Conservation (phyloP, 1,284 basidiomycete genomes). For the Austroboletus rostrupii region DNA sequence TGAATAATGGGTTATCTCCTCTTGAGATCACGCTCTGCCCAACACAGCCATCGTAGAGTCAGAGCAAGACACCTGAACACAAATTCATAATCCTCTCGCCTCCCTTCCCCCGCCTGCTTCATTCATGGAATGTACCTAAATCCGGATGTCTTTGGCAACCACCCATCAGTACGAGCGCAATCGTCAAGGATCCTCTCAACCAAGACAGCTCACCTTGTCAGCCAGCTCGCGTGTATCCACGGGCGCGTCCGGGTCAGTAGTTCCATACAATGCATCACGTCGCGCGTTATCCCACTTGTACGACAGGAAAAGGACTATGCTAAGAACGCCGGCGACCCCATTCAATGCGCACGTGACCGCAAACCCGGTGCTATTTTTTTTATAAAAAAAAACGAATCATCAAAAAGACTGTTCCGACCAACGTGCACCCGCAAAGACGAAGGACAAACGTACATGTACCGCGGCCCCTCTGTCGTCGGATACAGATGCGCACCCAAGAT, state of each 20-base stretch:
- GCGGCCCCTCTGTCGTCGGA: conserved; percentile 58
- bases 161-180: not conserved
- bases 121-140: conserved; percentile 24
- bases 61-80: too few species aligned
- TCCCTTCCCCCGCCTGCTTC: too few species aligned
- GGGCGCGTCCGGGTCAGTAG: conserved; percentile 40
- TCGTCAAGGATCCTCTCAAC: conserved; percentile 12
- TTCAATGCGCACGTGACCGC: conserved; percentile 56
- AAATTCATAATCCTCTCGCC: too few species aligned
- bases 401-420: not conserved
- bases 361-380: conserved; percentile 68
- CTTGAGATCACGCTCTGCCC: too few species aligned
- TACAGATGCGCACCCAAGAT: conserved; percentile 69
- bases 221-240: conserved; percentile 66
- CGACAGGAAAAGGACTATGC: conserved; percentile 48
- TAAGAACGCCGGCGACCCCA: conserved; percentile 45
- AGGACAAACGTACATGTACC: conserved; percentile 51
- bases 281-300: conserved; percentile 59
- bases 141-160: conserved; percentile 11
- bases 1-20: too few species aligned
- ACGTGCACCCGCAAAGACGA: not conserved
- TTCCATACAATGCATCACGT: conserved; percentile 54
- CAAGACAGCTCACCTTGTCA: conserved; percentile 44
- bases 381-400: too few species aligned
- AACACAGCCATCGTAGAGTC: too few species aligned